Evolutionary conservation across 352 stramenopile species (phyloP), one percentile per base, ranked within the genome.

Genomic region (Phytopythium mirpurense): DNA sequence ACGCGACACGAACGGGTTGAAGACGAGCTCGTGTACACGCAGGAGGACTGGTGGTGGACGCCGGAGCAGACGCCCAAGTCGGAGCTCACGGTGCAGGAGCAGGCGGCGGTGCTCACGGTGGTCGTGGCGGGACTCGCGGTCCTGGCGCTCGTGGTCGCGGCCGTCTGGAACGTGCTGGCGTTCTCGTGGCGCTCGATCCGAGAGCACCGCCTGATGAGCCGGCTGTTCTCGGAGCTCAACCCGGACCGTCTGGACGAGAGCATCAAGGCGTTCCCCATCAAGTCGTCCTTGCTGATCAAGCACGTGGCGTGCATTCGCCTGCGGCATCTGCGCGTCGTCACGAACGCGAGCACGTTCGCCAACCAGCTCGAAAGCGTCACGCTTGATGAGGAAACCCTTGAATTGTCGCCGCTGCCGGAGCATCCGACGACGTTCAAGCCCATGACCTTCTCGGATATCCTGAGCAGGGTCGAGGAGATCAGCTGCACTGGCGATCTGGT

Each of bases 371-470:
- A 62, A 23, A 45, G 29, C 1, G 40, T 90, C 1, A 49, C 60
- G 16, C 86, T 90, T 54, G 60, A 70, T 15, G 63, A 85, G 24
- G 48, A 32, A 16, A 44, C 60, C 5, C 69, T 85, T 37, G 57
- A 70, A 31, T 58, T 90, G 27, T 48, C 59, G 23, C 69, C 70
- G 9, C 27, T 86, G 6, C 76, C 75, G 2, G 52, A 66, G 1
- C 54, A 68, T 29, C 40, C 54, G n/a, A 59, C 40, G 18, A 70
- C 51, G n/a, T 54, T 54, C 21, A 72, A 82, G 35, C 52, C 65
- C 12, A 86, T 86, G 79, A 86, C 79, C 23, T 83, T 90, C 21
- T 65, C 70, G 12, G 70, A 88, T 7, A 72, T 88, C n/a, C 26
- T 78, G 2, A 73, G 67, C 1, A 55, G 56, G 11, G 72, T 88